Conservation (phyloP, 2,329 filamentous ascomycete genomes). For the Xylariaceae sp. region DNA sequence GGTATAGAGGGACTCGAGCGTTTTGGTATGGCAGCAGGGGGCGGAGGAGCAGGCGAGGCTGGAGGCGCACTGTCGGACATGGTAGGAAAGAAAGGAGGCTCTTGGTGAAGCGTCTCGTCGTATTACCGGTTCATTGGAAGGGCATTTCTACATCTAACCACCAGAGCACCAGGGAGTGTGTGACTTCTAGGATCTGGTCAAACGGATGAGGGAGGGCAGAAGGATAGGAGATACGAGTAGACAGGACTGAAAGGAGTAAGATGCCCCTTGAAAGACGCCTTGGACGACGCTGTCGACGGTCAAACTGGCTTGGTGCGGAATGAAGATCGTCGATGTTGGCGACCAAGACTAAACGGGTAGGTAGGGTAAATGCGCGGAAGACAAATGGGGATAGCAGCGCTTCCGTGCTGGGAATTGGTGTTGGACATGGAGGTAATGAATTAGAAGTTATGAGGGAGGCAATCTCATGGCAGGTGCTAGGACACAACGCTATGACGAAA, state of each 20-base stretch:
- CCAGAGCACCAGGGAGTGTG: not conserved
- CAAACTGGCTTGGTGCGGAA: not conserved
- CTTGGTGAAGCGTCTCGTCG: conserved; percentile 1
- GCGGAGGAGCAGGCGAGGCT: conserved; percentile 21
- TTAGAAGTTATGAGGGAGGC: too few relatives aligned
- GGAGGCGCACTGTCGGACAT: conserved; percentile 29
- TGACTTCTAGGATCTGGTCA: not conserved
- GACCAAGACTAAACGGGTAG: not conserved
- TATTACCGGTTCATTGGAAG: conserved; percentile 17
- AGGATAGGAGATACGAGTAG: not conserved
- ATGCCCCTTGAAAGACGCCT: not conserved
- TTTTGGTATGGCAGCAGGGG: conserved; percentile 21
- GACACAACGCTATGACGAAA: too few relatives aligned
- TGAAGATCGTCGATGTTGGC: not conserved
- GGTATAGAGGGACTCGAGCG: conserved; percentile 51
- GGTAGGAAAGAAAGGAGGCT: conserved; percentile 2
- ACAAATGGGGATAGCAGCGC: not conserved
- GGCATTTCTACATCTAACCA: not conserved
- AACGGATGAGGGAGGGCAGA: not conserved
- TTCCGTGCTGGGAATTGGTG: too few relatives aligned
- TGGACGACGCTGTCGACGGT: not conserved
- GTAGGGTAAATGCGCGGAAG: not conserved
- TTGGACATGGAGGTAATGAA: too few relatives aligned
- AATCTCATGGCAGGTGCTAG: too few relatives aligned
- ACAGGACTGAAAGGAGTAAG: not conserved